Evolutionary conservation across 2,329 filamentous ascomycete genomes (phyloP).

Genomic region (Thielaviopsis ethacetica): DNA sequence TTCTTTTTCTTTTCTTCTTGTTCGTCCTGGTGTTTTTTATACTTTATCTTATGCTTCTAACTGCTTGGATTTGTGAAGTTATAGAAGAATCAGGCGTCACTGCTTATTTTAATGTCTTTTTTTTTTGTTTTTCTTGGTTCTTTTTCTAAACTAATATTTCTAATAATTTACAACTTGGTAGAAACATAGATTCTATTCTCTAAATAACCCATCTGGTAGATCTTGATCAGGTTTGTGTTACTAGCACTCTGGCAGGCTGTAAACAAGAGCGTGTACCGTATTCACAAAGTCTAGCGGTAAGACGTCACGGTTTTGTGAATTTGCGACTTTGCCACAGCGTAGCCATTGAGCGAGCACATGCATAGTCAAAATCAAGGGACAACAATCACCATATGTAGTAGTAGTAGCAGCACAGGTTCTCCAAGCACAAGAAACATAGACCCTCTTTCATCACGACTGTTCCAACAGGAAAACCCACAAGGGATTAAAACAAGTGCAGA

Average conservation of each 20-base stretch:
- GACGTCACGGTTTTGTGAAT: not conserved
- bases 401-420: not conserved
- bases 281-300: not conserved
- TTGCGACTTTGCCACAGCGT: not conserved
- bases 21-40: not conserved
- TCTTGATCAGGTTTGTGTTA: too few species aligned
- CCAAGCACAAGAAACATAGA: not conserved
- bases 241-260: too few species aligned
- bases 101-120: not conserved
- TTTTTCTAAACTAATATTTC: too few species aligned
- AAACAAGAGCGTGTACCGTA: not conserved
- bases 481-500: not conserved
- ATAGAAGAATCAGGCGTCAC: not conserved
- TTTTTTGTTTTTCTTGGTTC: not conserved
- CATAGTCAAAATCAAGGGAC: not conserved
- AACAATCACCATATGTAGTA: too few species aligned
- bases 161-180: too few species aligned
- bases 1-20: not conserved
- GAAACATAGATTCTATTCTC: too few species aligned
- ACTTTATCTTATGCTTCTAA: slow-evolving; percentile 9
- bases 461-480: not conserved
- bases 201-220: too few species aligned
- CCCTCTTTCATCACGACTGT: not conserved
- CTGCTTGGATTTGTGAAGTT: not conserved
- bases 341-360: not conserved